A percentile compares a stretch with the other conserved stretches of the same genome.
phyloP scores from a whole-genome alignment of 257 asterid genomes.

The Sherardia arvensis region DNA sequence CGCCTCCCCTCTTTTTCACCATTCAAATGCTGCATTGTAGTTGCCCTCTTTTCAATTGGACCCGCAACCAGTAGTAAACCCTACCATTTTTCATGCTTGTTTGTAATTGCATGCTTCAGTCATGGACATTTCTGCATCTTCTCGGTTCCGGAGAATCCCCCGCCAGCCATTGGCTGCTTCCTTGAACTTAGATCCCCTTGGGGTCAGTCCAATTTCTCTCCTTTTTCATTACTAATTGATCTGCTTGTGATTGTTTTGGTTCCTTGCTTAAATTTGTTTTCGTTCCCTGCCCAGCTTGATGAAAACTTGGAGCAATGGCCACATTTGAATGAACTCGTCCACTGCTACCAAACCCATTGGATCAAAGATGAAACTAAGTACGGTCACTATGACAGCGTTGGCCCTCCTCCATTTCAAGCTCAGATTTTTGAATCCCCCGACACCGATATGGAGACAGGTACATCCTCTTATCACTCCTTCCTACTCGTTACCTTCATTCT shows the following conservation, averaged over 20 bases:
- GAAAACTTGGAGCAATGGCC: conserved; percentile 99
- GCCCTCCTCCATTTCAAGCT: conserved; percentile 55
- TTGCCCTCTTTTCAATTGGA: background rate
- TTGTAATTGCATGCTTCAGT: conserved; percentile 12
- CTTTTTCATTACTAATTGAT: background rate
- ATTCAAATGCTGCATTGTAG: background rate
- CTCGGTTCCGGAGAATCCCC: conserved; percentile 70
- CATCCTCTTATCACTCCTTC: background rate
- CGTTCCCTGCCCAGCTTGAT: conserved; percentile 38
- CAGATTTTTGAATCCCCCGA: conserved; percentile 95
- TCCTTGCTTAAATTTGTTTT: background rate
- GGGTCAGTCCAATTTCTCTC: conserved; percentile 38
- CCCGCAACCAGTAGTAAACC: background rate
- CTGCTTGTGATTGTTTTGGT: background rate
- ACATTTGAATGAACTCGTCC: conserved; percentile 91
- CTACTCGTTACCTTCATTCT: background rate
- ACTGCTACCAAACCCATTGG: conserved; percentile 89
- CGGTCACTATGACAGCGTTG: conserved; percentile 82
- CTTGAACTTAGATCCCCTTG: conserved; percentile 71
- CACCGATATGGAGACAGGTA: conserved; percentile 93
- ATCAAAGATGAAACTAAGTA: conserved; percentile 83
- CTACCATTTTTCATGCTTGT: background rate
- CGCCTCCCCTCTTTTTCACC: no score
- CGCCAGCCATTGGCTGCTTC: conserved; percentile 55
- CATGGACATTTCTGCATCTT: conserved; percentile 54